Percentiles rank a stretch among this genome's conserved stretches.
Evolutionary conservation across 768 basidiomycete genomes (phyloP).

Genomic region (Suillus tomentosus): DNA sequence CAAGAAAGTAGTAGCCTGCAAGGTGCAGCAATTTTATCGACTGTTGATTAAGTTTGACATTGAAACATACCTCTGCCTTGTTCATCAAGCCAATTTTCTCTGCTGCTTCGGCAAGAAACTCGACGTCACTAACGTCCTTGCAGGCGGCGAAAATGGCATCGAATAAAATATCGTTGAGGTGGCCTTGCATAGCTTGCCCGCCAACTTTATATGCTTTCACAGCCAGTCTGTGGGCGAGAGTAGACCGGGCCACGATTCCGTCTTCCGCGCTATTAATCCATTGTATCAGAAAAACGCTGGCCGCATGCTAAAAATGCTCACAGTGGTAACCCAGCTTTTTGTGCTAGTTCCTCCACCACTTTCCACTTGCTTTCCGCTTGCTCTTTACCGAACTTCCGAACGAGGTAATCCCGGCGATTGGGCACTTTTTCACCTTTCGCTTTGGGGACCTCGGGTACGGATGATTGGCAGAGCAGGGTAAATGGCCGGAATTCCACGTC

Average conservation of each 20-base stretch:
- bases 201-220: slow-evolving; percentile 44
- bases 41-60: background rate
- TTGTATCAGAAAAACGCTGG: background rate
- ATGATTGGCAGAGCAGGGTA: slow-evolving; percentile 28
- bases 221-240: slow-evolving; percentile 45
- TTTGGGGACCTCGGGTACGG: background rate
- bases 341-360: slow-evolving; percentile 29
- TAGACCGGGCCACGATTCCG: slow-evolving; percentile 42
- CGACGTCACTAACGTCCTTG: slow-evolving; percentile 39
- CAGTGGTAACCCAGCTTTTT: slow-evolving; percentile 31
- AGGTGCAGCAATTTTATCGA: background rate
- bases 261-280: slow-evolving; percentile 35
- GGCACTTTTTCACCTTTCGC: slow-evolving; percentile 2
- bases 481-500: slow-evolving; percentile 40
- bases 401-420: slow-evolving; percentile 25
- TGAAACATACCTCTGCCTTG: slow-evolving; percentile 35
- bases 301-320: slow-evolving; percentile 12
- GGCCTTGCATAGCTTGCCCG: slow-evolving; percentile 41
- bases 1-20: slow-evolving; percentile 44
- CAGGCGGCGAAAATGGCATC: slow-evolving; percentile 42
- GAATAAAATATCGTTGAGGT: slow-evolving; percentile 40
- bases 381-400: slow-evolving; percentile 31
- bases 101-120: slow-evolving; percentile 40
- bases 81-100: slow-evolving; percentile 43
- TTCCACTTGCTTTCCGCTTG: slow-evolving; percentile 30